Evolutionary conservation across 1,284 basidiomycete genomes (phyloP).

Genomic region (Apiotrichum sp.): DNA sequence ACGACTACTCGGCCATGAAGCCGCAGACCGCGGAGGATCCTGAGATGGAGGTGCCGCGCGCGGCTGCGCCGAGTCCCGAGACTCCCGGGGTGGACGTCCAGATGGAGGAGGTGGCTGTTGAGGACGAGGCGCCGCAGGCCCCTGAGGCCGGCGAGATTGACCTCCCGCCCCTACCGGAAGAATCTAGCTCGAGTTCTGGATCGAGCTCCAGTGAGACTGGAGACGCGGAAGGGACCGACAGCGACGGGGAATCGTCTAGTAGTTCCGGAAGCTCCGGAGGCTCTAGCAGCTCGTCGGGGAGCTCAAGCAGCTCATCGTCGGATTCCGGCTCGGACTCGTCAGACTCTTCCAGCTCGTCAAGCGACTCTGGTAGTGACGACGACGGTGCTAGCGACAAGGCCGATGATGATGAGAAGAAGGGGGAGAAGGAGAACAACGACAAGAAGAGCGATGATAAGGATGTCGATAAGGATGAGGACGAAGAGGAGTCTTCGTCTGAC

Average conservation of each 20-base stretch:
- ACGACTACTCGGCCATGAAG: conserved; percentile 8
- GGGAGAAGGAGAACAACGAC: background rate
- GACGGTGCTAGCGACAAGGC: background rate
- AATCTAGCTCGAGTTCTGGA: background rate
- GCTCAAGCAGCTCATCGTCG: background rate
- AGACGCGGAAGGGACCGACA: too few relatives aligned
- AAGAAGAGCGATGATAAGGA: background rate
- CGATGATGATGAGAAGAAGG: background rate
- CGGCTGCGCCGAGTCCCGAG: conserved; percentile 5
- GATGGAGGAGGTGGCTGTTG: too few relatives aligned
- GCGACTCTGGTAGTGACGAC: background rate
- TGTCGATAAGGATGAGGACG: background rate
- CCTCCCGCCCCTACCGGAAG: too few relatives aligned
- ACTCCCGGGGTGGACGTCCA: background rate
- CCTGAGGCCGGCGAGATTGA: background rate
- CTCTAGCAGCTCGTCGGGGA: background rate
- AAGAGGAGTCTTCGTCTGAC: conserved; percentile 10
- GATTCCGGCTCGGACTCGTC: conserved; percentile 1
- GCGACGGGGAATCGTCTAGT: too few relatives aligned
- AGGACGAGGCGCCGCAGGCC: background rate
- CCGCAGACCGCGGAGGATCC: conserved; percentile 11
- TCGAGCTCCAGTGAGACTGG: too few relatives aligned
- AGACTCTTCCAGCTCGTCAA: too few relatives aligned
- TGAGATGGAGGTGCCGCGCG: conserved; percentile 14
- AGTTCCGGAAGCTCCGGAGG: background rate